phyloP scores from a whole-genome alignment of 1,284 basidiomycete species.

The Ceratobasidium sp. region DNA sequence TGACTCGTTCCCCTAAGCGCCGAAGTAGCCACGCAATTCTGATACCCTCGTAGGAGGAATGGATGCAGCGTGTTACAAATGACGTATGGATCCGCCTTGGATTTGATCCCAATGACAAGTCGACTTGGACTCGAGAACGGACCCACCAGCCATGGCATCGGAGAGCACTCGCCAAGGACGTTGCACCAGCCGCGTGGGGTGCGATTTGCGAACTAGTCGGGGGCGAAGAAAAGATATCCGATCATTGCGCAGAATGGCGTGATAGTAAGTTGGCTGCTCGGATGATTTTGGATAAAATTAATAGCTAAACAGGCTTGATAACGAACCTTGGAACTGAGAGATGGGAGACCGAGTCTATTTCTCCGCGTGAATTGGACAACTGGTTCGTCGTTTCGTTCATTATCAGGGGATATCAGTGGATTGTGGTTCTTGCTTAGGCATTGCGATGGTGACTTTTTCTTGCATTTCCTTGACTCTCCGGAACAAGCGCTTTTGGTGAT shows the following conservation, averaged over 20 bases:
- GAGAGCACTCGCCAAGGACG: constrained; percentile 43
- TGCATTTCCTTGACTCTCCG: constrained; percentile 39
- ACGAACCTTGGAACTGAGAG: constrained; percentile 34
- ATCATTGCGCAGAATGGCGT: constrained; percentile 29
- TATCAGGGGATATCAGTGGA: background rate
- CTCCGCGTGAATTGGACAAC: constrained; percentile 28
- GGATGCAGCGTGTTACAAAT: constrained; percentile 36
- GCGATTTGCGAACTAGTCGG: constrained; percentile 43
- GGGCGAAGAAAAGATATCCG: constrained; percentile 37
- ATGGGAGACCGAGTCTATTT: constrained; percentile 36
- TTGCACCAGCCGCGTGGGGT: constrained; percentile 45
- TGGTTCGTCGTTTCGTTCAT: constrained; percentile 25
- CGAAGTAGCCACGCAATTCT: background rate
- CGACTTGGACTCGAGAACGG: constrained; percentile 47
- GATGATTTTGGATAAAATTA: background rate
- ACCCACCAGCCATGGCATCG: constrained; percentile 46
- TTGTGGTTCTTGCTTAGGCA: constrained; percentile 7
- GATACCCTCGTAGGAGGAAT: constrained; percentile 10
- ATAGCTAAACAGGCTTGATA: constrained; percentile 31
- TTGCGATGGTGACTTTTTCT: constrained; percentile 38
- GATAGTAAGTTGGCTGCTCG: constrained; percentile 26
- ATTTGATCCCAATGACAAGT: constrained; percentile 46
- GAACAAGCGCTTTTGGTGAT: constrained; percentile 43
- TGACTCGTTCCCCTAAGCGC: background rate
- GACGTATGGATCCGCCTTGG: constrained; percentile 47